Percentiles rank a stretch among this genome's conserved stretches.
phyloP scores from a whole-genome alignment of 2,329 filamentous ascomycete species.

The Talaromyces sp. region DNA sequence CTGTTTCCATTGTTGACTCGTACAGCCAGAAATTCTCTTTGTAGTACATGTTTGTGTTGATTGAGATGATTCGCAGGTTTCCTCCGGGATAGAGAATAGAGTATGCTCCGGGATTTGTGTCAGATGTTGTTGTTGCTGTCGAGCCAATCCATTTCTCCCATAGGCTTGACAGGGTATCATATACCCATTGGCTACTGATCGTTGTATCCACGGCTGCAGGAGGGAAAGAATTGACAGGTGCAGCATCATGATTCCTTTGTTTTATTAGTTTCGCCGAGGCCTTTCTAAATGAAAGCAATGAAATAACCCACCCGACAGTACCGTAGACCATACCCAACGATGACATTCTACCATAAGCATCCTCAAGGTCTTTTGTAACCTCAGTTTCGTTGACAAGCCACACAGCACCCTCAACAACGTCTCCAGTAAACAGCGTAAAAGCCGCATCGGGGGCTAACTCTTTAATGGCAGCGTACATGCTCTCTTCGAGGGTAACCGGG shows the following conservation, averaged over 20 bases:
- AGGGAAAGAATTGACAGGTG: constrained; percentile 49
- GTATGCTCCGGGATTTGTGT: constrained; percentile 45
- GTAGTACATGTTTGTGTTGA: constrained; percentile 56
- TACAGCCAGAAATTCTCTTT: constrained; percentile 54
- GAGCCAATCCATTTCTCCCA: constrained; percentile 50
- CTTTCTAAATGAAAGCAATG: no score
- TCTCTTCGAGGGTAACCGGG: constrained; percentile 48
- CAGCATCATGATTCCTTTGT: constrained; percentile 49
- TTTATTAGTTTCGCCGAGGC: background rate
- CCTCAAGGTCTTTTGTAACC: constrained; percentile 35
- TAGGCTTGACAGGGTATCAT: constrained; percentile 43
- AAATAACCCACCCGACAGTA: constrained; percentile 38
- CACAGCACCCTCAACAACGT: constrained; percentile 50
- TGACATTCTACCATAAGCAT: constrained; percentile 47
- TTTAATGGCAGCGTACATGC: constrained; percentile 45
- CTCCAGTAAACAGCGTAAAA: constrained; percentile 56
- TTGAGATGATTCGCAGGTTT: constrained; percentile 52
- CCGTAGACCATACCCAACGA: constrained; percentile 45
- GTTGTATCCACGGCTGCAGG: constrained; percentile 37
- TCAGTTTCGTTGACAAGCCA: constrained; percentile 34
- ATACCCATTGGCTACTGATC: constrained; percentile 48
- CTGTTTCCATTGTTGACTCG: constrained; percentile 44
- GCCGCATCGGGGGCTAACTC: constrained; percentile 39
- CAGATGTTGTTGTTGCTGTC: constrained; percentile 30
- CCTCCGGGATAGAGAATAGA: constrained; percentile 43